These are phyloP conservation scores for Lasiosphaeriaceae sp. DNA, from an alignment of 495 filamentous ascomycete species.

Conservation along the genomic window DNA sequence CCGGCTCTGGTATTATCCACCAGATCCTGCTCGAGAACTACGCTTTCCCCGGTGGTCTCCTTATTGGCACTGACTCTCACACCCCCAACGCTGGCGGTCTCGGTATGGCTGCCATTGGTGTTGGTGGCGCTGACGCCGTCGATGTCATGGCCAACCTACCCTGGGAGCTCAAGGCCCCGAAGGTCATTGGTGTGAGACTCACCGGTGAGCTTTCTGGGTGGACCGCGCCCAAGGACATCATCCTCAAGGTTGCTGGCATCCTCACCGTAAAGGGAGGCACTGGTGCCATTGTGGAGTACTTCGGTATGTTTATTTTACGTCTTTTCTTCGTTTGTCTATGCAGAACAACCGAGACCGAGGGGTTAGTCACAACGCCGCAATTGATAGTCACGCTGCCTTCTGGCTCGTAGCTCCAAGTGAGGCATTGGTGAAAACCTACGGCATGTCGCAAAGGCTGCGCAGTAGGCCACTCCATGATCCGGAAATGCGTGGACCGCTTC, in stretches of 20 bases:
- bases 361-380: too few relatives aligned
- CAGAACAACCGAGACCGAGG: too few relatives aligned
- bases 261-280: slow-evolving; percentile 98
- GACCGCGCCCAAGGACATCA: slow-evolving; percentile 96
- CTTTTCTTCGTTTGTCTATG: slow-evolving; percentile 24
- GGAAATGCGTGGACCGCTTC: too few relatives aligned
- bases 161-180: slow-evolving; percentile 98
- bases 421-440: too few relatives aligned
- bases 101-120: slow-evolving; percentile 93
- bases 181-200: slow-evolving; percentile 92
- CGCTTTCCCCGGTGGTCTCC: slow-evolving; percentile 91
- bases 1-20: slow-evolving; percentile 98
- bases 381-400: too few relatives aligned
- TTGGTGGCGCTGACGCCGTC: slow-evolving; percentile 97
- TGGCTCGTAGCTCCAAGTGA: too few relatives aligned
- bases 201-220: slow-evolving; percentile 89
- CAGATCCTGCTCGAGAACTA: slow-evolving; percentile 99
- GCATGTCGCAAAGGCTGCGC: too few relatives aligned
- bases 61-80: slow-evolving; percentile 99
- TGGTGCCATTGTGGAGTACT: slow-evolving; percentile 94
- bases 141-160: slow-evolving; percentile 98
- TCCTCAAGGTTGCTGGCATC: slow-evolving; percentile 95
- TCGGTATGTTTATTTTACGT: slow-evolving; percentile 49
- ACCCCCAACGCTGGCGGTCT: slow-evolving; percentile 98
- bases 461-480: too few relatives aligned